Base-by-base conservation (phyloP, 164 flowering plant genomes). In the Dillenia turbinata region DNA sequence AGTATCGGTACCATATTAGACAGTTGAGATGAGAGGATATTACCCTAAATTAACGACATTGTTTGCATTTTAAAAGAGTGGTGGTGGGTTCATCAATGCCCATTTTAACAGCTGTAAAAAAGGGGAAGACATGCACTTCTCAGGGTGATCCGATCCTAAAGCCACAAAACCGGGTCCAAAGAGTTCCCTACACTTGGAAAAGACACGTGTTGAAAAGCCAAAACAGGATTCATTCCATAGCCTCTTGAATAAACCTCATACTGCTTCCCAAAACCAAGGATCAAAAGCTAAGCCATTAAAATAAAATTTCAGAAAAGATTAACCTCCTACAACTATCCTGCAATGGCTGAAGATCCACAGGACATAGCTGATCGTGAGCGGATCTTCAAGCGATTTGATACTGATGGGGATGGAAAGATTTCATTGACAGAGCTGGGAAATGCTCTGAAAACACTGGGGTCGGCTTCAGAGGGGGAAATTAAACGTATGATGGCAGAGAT, bases 401-500 rank as follows among this genome's bases (percentile, higher is more conserved):
- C 78, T 33, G 80, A 83, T 56, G 84, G 87, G 0, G 87, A 83
- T 24, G 87, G 87, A 1, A 68, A 80, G 56, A 78, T 85, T 53
- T 79, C 90, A 0, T 64, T 86, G 0, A 0, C 78, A 0, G 86
- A 85, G 76, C 82, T 85, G 0, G 90, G 80, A 5, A 85, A 83
- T 0, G 71, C 85, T 14, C 60, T 86, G 67, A 74, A 75, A 44
- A 62, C 70, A 2, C 79, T 82, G 1, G 88, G 88, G 12, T 74
- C 80, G 0, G 83, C 78, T 47, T 59, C 79, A 0, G 6, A 60
- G 0, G 91, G 82, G 0, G 86, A 83, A 19, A 65, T 82, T 47
- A 53, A 71, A 15, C 57, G 71, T 3, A 83, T 83, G 86, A 86
- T 86, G 88, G 66, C 76, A 0, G 88, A 82, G 79, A 78, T 86